Conservation (phyloP, 2,329 filamentous ascomycete genomes). For the Immersiporthe knoxdaviesiana region DNA sequence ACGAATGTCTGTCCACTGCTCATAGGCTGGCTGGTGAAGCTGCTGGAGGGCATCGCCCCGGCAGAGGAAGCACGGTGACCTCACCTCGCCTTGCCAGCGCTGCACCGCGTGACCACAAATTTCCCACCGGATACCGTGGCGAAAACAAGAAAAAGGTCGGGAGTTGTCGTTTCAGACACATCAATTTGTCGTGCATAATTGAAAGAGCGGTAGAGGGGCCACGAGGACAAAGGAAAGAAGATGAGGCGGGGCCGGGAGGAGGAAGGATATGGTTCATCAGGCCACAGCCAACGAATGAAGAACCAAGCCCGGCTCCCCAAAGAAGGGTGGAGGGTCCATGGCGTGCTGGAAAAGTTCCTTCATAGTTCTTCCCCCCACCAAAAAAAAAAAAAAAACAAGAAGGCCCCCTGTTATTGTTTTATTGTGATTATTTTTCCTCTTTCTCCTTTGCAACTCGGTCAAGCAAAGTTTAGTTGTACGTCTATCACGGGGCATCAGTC, state of each 20-base stretch:
- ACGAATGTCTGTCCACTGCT: neutral
- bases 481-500: neutral
- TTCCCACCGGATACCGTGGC: neutral
- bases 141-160: neutral
- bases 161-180: neutral
- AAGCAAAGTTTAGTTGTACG: neutral
- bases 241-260: neutral
- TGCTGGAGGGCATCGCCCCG: neutral
- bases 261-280: neutral
- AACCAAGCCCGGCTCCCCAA: neutral
- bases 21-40: neutral
- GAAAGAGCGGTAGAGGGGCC: neutral
- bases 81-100: neutral
- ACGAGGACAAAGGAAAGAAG: neutral
- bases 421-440: neutral
- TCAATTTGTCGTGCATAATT: neutral
- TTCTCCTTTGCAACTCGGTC: neutral
- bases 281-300: neutral
- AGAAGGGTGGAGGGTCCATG: neutral
- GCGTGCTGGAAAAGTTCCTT: neutral
- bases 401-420: neutral
- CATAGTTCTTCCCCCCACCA: neutral
- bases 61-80: slow-evolving; percentile 3
- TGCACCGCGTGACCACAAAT: neutral
- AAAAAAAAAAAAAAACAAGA: too few species aligned